Conservation (phyloP, 169 alveolate genomes). For the Plasmodium ovale region DNA sequence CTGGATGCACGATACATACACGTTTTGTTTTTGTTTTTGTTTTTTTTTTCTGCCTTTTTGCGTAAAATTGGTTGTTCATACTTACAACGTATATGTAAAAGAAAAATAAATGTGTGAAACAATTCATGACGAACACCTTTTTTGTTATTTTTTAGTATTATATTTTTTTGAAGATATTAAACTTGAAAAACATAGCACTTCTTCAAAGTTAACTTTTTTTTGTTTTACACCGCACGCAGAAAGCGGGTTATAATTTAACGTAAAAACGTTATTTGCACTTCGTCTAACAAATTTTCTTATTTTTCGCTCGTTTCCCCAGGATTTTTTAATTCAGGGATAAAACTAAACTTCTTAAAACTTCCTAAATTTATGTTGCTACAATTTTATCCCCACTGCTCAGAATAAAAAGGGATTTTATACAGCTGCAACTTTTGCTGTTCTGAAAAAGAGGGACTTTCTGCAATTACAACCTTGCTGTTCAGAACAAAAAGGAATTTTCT, state of each 20-base stretch:
- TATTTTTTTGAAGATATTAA: too few relatives aligned
- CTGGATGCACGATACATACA: background rate
- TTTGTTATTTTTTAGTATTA: too few relatives aligned
- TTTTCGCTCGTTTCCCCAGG: background rate
- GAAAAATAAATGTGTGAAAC: too few relatives aligned
- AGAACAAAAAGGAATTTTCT: background rate
- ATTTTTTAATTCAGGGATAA: background rate
- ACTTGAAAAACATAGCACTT: background rate
- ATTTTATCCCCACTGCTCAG: conserved; percentile 1
- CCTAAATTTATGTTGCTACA: background rate
- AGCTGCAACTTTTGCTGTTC: background rate
- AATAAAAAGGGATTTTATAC: background rate
- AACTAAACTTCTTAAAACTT: background rate
- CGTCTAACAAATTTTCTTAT: background rate
- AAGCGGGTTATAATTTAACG: too few relatives aligned
- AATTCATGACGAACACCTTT: too few relatives aligned
- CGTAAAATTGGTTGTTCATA: too few relatives aligned
- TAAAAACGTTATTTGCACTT: too few relatives aligned
- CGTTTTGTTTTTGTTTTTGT: background rate
- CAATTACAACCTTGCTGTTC: conserved; percentile 21
- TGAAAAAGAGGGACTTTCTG: too few relatives aligned
- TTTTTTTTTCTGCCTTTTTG: background rate
- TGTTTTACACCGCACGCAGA: background rate
- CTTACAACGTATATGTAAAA: too few relatives aligned
- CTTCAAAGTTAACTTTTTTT: conserved; percentile 9